These are phyloP conservation scores for Physcomitrellopsis africana DNA, from an alignment of 225 moss, liverwort and hornwort species.

Conservation along the genomic window DNA sequence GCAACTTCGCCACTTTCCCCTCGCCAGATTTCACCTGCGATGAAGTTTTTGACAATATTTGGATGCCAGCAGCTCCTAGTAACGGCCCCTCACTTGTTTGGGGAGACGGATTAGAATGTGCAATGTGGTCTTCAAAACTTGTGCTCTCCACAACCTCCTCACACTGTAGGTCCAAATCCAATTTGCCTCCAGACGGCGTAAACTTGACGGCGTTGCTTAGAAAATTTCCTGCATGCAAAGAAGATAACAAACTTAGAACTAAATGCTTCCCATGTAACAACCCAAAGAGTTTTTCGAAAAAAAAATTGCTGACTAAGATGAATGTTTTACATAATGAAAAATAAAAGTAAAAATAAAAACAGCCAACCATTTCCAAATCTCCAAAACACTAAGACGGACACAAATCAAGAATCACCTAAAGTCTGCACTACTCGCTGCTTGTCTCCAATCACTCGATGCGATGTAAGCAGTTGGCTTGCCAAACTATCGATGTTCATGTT, in stretches of 20 bases:
- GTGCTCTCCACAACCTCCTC: constrained; percentile 57
- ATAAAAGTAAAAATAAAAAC: no score
- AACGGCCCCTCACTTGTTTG: constrained; percentile 43
- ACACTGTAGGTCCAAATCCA: constrained; percentile 65
- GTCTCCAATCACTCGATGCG: constrained; percentile 67
- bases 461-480: constrained; percentile 51
- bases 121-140: constrained; percentile 13
- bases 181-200: constrained; percentile 65
- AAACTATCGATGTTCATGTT: constrained; percentile 64
- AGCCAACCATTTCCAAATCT: background rate
- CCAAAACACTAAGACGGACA: no score
- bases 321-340: background rate
- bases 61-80: constrained; percentile 36
- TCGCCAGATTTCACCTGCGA: constrained; percentile 38
- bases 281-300: background rate
- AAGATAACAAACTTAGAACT: background rate
- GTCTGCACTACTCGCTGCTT: constrained; percentile 84
- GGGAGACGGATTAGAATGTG: constrained; percentile 20
- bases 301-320: background rate
- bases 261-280: background rate
- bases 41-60: constrained; percentile 44
- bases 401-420: constrained; percentile 39
- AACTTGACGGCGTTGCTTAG: constrained; percentile 82
- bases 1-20: constrained; percentile 65
- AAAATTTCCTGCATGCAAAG: constrained; percentile 58